phyloP scores from a whole-genome alignment of 2,329 filamentous ascomycete species.

The Alternaria arborescens region DNA sequence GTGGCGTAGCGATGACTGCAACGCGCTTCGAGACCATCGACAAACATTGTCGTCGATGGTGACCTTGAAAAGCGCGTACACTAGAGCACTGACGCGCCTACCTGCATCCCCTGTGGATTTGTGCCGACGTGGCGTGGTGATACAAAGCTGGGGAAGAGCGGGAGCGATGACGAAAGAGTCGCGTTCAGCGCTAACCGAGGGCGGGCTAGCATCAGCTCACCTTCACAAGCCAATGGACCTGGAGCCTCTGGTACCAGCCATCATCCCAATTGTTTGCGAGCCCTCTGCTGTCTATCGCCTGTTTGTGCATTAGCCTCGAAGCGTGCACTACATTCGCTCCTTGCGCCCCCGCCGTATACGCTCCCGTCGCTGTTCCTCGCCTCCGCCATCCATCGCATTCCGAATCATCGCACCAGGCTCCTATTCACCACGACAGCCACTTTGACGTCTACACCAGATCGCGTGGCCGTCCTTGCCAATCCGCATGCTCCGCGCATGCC shows the following conservation, averaged over 20 bases:
- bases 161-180: slow-evolving; percentile 31
- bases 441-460: slow-evolving; percentile 23
- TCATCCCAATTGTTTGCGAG: slow-evolving; percentile 17
- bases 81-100: neutral
- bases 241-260: slow-evolving; percentile 12
- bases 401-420: slow-evolving; percentile 31
- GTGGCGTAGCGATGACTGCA: neutral
- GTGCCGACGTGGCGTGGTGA: slow-evolving; percentile 11
- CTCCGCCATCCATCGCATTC: slow-evolving; percentile 25
- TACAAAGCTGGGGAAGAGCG: slow-evolving; percentile 18
- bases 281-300: slow-evolving; percentile 13
- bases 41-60: neutral
- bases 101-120: neutral
- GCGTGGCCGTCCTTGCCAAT: slow-evolving; percentile 32
- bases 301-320: slow-evolving; percentile 2
- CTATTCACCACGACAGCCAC: slow-evolving; percentile 28
- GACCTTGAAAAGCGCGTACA: neutral
- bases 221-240: slow-evolving; percentile 37
- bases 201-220: slow-evolving; percentile 25
- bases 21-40: neutral
- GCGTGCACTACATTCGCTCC: neutral
- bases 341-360: slow-evolving; percentile 4
- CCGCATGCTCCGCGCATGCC: slow-evolving; percentile 40
- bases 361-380: slow-evolving; percentile 4
- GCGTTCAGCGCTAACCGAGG: slow-evolving; percentile 23